Conservation (phyloP, 257 asterid species). For the Scutellaria minor region DNA sequence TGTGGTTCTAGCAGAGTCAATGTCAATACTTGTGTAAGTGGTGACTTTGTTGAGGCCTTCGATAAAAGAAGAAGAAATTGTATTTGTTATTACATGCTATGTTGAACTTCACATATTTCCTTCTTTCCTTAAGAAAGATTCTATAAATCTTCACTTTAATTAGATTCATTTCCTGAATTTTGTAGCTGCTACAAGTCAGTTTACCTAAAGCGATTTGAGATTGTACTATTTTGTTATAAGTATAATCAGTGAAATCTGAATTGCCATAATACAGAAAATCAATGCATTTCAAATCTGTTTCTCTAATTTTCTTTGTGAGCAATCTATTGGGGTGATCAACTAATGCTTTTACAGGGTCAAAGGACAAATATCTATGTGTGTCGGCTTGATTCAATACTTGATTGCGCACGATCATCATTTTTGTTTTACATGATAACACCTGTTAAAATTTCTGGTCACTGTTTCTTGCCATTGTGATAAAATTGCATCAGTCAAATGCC, state of each 20-base stretch:
- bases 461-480: neutral
- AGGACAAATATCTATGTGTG: neutral
- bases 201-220: neutral
- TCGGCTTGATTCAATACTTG: too few species aligned
- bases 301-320: too few species aligned
- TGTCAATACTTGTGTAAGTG: too few species aligned
- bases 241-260: neutral
- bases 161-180: too few species aligned
- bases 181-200: too few species aligned
- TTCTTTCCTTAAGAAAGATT: too few species aligned
- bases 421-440: neutral
- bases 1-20: too few species aligned
- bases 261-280: neutral
- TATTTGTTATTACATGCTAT: too few species aligned
- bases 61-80: too few species aligned
- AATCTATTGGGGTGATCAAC: neutral
- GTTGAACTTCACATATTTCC: too few species aligned
- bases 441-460: neutral
- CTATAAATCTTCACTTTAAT: too few species aligned
- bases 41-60: too few species aligned
- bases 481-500: constrained; percentile 4
- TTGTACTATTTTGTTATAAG: neutral
- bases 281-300: constrained; percentile 1
- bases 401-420: neutral
- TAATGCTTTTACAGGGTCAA: neutral